Base-by-base conservation (phyloP, 2,329 filamentous ascomycete genomes). In the Penicillium concentricum region DNA sequence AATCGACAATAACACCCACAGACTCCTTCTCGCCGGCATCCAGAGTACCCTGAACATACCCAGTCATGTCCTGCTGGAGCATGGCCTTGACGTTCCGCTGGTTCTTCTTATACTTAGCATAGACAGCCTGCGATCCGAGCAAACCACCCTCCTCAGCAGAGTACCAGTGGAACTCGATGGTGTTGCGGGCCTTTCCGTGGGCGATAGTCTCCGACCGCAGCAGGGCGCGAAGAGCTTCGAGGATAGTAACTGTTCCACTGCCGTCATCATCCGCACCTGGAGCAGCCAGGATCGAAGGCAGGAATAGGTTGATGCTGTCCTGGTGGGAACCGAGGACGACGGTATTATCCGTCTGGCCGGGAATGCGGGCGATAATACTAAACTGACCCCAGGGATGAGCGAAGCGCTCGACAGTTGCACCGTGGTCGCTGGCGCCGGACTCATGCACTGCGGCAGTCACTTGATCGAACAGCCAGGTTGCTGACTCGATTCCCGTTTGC, bases 31-130 rank as follows among this genome's bases (percentile, higher is more conserved):
- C 82, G 57, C 92, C 92, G 3, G 90, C 88, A 63, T 94, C 89
- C 20, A 94, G 78, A 0, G 92, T 96, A 68, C 87, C 87, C 72
- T 92, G 86, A 5, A 92, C 84, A 72, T 89, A 97, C 18, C 93
- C 93, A 1, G 91, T 96, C 93, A 97, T 97, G 75, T 97, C 93
- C 76, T 97, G 93, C 79, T 97, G 93, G 53, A 97, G 84, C 94
- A 97, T 97, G 34, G 93, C 93, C 78, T 93, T 95, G 74, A 97
- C 83, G 63, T 93, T 86, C 26, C 87, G 84, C 32, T 83, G 82
- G 22, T 84, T 76, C 72, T 87, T 85, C 75, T 90, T 87, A 70
- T 97, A 97, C 8, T 84, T 78, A 49, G 84, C 82, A 80, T 97
- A 97, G 73, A 97, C 90, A 53, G 90, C 92, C 74, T 96, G 92